Evolutionary conservation across 1,284 basidiomycete species (phyloP).

Genomic region (Rhodotorula sp.): DNA sequence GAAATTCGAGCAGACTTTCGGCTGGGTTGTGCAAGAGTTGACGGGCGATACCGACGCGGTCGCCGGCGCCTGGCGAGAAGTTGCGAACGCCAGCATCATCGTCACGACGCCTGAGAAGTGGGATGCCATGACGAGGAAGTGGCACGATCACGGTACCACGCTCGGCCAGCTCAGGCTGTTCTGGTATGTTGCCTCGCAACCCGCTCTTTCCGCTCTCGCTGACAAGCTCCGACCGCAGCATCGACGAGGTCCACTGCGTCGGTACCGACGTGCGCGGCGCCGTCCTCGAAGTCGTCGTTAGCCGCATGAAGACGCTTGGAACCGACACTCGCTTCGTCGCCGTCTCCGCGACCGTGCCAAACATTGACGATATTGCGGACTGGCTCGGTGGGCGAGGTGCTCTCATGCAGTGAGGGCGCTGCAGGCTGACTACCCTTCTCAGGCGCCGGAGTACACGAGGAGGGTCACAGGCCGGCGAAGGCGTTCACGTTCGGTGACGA

Average conservation of each 20-base stretch:
- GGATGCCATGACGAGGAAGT: constrained; percentile 83
- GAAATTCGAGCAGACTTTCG: constrained; percentile 67
- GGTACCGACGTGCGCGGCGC: constrained; percentile 78
- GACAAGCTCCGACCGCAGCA: constrained; percentile 44
- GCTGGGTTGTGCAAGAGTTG: constrained; percentile 70
- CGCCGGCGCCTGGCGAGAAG: constrained; percentile 60
- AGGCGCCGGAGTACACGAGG: neutral
- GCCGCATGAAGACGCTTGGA: constrained; percentile 74
- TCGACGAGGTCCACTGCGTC: constrained; percentile 94
- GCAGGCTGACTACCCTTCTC: neutral
- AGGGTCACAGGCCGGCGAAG: constrained; percentile 55
- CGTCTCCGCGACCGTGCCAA: constrained; percentile 91
- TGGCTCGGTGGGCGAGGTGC: constrained; percentile 68
- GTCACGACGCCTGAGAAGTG: constrained; percentile 79
- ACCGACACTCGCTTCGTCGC: constrained; percentile 61
- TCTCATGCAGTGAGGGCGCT: neutral
- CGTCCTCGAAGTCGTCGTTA: constrained; percentile 86
- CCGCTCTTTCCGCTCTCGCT: neutral
- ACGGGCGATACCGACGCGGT: constrained; percentile 78
- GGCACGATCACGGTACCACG: constrained; percentile 64
- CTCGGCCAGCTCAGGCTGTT: constrained; percentile 61
- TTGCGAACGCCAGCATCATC: constrained; percentile 71
- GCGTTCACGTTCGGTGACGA: constrained; percentile 88
- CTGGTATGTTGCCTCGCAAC: constrained; percentile 23
- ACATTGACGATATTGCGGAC: constrained; percentile 80